Evolutionary conservation across 768 basidiomycete species (phyloP), one percentile per base, ranked within the genome.

Genomic region (Trametes maxima): DNA sequence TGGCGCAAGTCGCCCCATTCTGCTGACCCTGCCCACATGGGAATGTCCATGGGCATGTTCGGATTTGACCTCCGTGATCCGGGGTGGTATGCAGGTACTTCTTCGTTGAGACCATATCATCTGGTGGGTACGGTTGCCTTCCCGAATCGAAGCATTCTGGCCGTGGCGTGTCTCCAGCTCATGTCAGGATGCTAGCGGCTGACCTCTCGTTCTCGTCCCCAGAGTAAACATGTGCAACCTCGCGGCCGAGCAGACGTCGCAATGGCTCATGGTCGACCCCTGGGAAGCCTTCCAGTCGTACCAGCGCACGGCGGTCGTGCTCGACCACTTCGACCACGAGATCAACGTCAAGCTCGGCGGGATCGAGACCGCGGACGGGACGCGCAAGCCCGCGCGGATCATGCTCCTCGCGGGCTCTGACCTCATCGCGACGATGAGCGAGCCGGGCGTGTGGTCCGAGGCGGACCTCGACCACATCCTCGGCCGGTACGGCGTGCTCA

Each of bases 401-500:
- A 92, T 98, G 89, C 85, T 99, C 43, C 85, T 99, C 55, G 97
- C 97, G 5, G 97, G 97, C n/a, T 95, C 92, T 12, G 97, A 99
- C 76, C 80, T 99, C 68, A 98, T 98, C 74, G 87, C 92, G 69
- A 97, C 95, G 25, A 98, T 99, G 89, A 92, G 92, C 66, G 95
- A 98, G 77, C 97, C 97, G 25, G 96, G 97, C 17, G 96, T 99
- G 39, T 99, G 97, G 97, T 86, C 89, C 57, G 88, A 95, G 69
- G 81, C 85, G 61, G 97, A 99, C 82, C 83, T 99, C 46, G 94
- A 96, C 68, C 94, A 95, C 77, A 98, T 99, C 73, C 81, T 98
- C 19, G 96, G 96, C 39, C 85, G 89, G 62, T 98, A 95, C 73
- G 97, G 97, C 48, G 90, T 89, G 65, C 85, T 97, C 71, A 97